These are phyloP conservation scores for Panicum virgatum DNA, from an alignment of 202 grass and related monocot genomes.

Conservation along the genomic window DNA sequence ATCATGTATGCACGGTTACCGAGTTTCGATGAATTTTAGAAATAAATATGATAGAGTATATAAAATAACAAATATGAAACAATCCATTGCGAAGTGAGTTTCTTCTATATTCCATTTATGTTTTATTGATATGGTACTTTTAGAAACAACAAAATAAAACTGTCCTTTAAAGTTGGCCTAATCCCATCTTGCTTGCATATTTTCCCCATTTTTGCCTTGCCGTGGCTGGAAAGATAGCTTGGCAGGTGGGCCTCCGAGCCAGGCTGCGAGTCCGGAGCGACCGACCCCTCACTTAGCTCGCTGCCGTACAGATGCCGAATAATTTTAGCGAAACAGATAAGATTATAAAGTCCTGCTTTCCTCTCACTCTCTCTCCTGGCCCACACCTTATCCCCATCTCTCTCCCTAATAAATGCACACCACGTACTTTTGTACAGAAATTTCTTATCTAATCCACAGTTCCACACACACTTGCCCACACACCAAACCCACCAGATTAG, in stretches of 20 bases:
- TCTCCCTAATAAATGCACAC: background rate
- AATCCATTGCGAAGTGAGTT: too few relatives aligned
- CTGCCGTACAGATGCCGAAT: background rate
- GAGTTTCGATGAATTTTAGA: too few relatives aligned
- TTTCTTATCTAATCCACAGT: constrained; percentile 34
- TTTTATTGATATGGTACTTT: too few relatives aligned
- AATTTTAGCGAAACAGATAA: constrained; percentile 8
- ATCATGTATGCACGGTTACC: too few relatives aligned
- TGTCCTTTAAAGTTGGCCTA: too few relatives aligned
- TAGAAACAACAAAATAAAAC: too few relatives aligned
- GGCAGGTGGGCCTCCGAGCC: background rate
- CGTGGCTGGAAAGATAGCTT: background rate
- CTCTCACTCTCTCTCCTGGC: too few relatives aligned
- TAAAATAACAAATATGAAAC: too few relatives aligned
- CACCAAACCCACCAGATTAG: background rate
- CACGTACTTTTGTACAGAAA: constrained; percentile 18
- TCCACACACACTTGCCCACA: background rate
- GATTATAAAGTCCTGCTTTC: too few relatives aligned
- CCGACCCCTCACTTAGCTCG: background rate
- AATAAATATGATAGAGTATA: too few relatives aligned
- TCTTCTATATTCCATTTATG: too few relatives aligned
- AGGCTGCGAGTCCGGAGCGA: background rate
- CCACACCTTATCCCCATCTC: too few relatives aligned
- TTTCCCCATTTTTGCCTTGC: background rate
- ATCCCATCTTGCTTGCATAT: background rate